These are phyloP conservation scores for Rehmannia glutinosa DNA, from an alignment of 257 asterid genomes.

Conservation along the genomic window DNA sequence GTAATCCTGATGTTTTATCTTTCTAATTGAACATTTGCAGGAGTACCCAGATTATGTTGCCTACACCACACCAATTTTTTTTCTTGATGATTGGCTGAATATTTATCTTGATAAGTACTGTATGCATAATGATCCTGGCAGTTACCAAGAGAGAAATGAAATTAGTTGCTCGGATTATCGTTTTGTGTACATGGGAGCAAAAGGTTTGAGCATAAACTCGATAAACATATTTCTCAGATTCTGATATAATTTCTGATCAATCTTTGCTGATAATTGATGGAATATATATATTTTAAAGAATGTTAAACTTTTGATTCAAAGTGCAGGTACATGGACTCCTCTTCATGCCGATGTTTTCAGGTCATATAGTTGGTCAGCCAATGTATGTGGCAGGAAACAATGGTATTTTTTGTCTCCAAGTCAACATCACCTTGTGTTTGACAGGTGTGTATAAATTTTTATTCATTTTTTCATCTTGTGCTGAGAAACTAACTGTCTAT, in stretches of 20 bases:
- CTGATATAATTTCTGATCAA: conserved; percentile 4
- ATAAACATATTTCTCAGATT: conserved; percentile 14
- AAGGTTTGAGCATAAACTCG: conserved; percentile 56
- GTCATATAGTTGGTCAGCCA: conserved; percentile 98
- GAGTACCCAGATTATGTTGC: conserved; percentile 87
- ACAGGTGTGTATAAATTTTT: conserved; percentile 41
- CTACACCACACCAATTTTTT: conserved; percentile 63
- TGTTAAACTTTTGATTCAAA: neutral
- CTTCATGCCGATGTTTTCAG: conserved; percentile 99
- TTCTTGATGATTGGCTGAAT: conserved; percentile 95
- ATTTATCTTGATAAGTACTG: conserved; percentile 75
- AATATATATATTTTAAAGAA: neutral
- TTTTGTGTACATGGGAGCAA: conserved; percentile 93
- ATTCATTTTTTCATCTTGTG: neutral
- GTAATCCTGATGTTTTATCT: neutral
- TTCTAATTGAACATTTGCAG: conserved; percentile 41
- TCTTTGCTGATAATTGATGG: neutral
- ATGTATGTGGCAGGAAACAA: conserved; percentile 85
- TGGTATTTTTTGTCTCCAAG: conserved; percentile 87
- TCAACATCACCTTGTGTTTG: conserved; percentile 75
- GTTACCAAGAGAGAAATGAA: conserved; percentile 48
- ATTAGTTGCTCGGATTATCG: conserved; percentile 92
- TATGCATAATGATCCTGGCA: conserved; percentile 65
- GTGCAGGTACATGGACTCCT: conserved; percentile 95
- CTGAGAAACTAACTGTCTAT: neutral